Percentiles rank a stretch among this genome's conserved stretches.
These are phyloP conservation scores for Saprolegnia parasitica DNA, from an alignment of 352 stramenopile species.

Conservation along the genomic window DNA sequence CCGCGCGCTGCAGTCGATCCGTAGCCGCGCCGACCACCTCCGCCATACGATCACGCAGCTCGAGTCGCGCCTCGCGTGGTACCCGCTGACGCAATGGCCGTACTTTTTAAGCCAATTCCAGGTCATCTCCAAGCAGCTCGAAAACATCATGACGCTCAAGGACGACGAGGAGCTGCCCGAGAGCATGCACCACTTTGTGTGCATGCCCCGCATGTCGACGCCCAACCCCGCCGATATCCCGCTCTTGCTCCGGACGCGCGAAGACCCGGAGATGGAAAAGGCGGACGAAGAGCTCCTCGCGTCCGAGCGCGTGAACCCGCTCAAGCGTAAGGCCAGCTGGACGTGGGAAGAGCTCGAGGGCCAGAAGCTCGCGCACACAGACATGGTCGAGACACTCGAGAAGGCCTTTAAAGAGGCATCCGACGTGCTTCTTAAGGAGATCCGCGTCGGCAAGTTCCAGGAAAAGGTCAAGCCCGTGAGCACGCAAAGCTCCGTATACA, in stretches of 20 bases:
- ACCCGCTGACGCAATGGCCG: slow-evolving; percentile 73
- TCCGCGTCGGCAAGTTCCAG: slow-evolving; percentile 82
- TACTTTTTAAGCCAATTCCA: slow-evolving; percentile 82
- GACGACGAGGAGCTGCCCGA: slow-evolving; percentile 79
- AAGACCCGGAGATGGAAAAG: slow-evolving; percentile 83
- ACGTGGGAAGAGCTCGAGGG: slow-evolving; percentile 64
- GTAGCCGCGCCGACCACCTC: slow-evolving; percentile 70
- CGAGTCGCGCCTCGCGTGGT: slow-evolving; percentile 76
- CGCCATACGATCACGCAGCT: slow-evolving; percentile 68
- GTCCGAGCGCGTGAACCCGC: slow-evolving; percentile 42
- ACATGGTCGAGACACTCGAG: slow-evolving; percentile 69
- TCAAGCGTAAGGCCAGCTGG: slow-evolving; percentile 38
- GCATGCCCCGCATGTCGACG: slow-evolving; percentile 75
- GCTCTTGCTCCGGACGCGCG: slow-evolving; percentile 68
- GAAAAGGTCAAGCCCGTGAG: slow-evolving; percentile 71
- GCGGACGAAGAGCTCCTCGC: slow-evolving; percentile 67
- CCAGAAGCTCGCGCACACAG: slow-evolving; percentile 58
- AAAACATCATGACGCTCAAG: slow-evolving; percentile 58
- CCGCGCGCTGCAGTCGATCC: slow-evolving; percentile 72
- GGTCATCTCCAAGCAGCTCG: slow-evolving; percentile 81
- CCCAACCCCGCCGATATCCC: slow-evolving; percentile 73
- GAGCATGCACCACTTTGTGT: slow-evolving; percentile 79
- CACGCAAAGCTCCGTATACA: slow-evolving; percentile 75
- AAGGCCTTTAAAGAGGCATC: slow-evolving; percentile 83
- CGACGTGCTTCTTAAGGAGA: slow-evolving; percentile 74